Evolutionary conservation across 2,329 filamentous ascomycete genomes (phyloP).

Genomic region (Elsinoe necatrix): DNA sequence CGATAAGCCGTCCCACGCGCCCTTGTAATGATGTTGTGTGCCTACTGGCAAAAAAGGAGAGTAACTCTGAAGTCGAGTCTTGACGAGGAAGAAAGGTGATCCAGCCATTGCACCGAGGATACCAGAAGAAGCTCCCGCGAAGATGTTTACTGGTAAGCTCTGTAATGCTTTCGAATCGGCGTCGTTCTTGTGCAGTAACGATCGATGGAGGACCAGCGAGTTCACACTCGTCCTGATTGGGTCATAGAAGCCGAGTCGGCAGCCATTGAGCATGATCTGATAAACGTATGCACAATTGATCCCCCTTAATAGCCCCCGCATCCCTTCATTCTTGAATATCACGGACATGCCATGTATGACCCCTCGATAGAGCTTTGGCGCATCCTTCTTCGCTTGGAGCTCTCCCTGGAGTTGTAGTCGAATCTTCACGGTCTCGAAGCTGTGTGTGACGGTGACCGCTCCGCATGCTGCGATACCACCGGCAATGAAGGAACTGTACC

Average conservation of each 20-base stretch:
- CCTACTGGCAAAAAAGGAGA: constrained; percentile 88
- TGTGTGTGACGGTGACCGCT: constrained; percentile 93
- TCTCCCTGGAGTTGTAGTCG: constrained; percentile 95
- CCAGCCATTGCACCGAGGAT: constrained; percentile 87
- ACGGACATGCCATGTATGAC: constrained; percentile 85
- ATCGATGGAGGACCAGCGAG: constrained; percentile 47
- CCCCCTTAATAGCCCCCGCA: constrained; percentile 77
- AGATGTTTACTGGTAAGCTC: constrained; percentile 83
- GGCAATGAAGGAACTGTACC: constrained; percentile 71
- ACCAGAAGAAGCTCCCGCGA: constrained; percentile 80
- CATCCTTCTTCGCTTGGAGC: constrained; percentile 75
- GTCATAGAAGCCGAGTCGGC: constrained; percentile 94
- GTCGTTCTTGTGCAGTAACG: constrained; percentile 54
- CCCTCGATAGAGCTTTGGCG: constrained; percentile 80
- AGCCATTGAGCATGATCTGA: constrained; percentile 93
- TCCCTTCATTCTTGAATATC: constrained; percentile 82
- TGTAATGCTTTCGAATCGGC: constrained; percentile 46
- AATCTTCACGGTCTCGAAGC: constrained; percentile 98
- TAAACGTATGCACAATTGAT: constrained; percentile 91
- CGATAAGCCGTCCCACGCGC: constrained; percentile 71
- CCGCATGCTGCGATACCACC: constrained; percentile 95
- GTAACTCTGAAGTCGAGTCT: constrained; percentile 89
- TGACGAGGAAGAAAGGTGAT: constrained; percentile 95
- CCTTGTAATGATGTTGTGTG: constrained; percentile 89
- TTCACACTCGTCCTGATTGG: constrained; percentile 63